Evolutionary conservation across 2,329 filamentous ascomycete genomes (phyloP).

Genomic region (Aspergillus niger): DNA sequence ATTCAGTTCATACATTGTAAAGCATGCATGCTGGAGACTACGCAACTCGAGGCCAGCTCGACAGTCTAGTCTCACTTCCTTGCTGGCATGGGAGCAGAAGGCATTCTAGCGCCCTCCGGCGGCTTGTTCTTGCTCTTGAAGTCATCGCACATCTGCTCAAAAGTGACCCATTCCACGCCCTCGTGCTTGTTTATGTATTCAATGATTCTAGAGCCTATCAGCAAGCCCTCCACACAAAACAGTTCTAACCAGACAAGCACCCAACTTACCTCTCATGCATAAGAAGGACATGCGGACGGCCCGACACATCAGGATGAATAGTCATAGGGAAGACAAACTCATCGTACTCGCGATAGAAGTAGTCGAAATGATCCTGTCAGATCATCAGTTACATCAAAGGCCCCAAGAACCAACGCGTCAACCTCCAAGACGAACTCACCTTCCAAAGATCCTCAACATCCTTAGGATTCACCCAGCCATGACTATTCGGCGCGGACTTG

Average conservation of each 20-base stretch:
- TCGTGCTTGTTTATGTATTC: conserved; percentile 68
- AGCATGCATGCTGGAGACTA: background rate
- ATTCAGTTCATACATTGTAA: background rate
- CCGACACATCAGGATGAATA: conserved; percentile 73
- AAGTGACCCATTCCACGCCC: conserved; percentile 51
- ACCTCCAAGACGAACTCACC: conserved; percentile 15
- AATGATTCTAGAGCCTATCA: conserved; percentile 51
- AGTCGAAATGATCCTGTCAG: conserved; percentile 61
- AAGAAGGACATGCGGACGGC: conserved; percentile 69
- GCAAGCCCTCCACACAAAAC: conserved; percentile 7
- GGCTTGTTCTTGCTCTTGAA: conserved; percentile 57
- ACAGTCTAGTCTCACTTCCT: conserved; percentile 4
- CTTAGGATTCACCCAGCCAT: conserved; percentile 61
- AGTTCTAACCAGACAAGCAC: background rate
- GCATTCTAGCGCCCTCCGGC: conserved; percentile 30
- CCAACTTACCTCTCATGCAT: conserved; percentile 68
- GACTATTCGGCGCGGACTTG: conserved; percentile 52
- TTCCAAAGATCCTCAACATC: conserved; percentile 62
- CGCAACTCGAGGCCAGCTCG: background rate
- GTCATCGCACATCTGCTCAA: conserved; percentile 71
- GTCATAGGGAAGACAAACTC: conserved; percentile 78
- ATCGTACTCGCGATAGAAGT: conserved; percentile 75
- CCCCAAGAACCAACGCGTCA: background rate
- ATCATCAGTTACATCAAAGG: conserved; percentile 56
- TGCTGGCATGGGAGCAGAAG: conserved; percentile 18